Evolutionary conservation across 495 filamentous ascomycete genomes (phyloP).

Genomic region (Penicillium atrosanguineum): DNA sequence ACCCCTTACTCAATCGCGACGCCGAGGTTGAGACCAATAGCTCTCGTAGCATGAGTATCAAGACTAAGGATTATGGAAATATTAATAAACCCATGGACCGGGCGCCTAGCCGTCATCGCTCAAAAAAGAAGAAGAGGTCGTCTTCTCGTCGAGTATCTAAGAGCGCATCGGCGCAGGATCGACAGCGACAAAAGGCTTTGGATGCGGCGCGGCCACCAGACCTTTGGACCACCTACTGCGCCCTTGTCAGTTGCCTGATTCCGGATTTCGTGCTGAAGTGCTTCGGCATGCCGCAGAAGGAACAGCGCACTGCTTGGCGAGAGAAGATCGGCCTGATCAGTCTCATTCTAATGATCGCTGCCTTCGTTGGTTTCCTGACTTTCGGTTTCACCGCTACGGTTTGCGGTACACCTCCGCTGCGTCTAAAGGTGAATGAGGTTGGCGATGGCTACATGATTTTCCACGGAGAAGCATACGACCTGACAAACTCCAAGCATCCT

Average conservation of each 20-base stretch:
- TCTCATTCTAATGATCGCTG: slow-evolving; percentile 83
- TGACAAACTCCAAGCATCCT: slow-evolving; percentile 71
- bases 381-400: slow-evolving; percentile 93
- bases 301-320: slow-evolving; percentile 90
- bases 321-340: slow-evolving; percentile 98
- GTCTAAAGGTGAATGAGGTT: slow-evolving; percentile 80
- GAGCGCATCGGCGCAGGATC: slow-evolving; percentile 53
- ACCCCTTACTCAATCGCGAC: slow-evolving; percentile 74
- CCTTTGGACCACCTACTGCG: slow-evolving; percentile 94
- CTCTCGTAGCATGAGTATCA: slow-evolving; percentile 54
- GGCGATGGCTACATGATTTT: slow-evolving; percentile 87
- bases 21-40: slow-evolving; percentile 56
- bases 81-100: slow-evolving; percentile 51
- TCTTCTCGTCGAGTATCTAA: slow-evolving; percentile 50
- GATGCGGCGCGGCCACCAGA: slow-evolving; percentile 77
- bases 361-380: slow-evolving; percentile 91
- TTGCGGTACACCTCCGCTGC: slow-evolving; percentile 64
- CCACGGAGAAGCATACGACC: slow-evolving; percentile 84
- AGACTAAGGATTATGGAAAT: slow-evolving; percentile 43
- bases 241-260: slow-evolving; percentile 90
- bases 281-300: slow-evolving; percentile 83
- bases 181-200: slow-evolving; percentile 59
- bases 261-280: slow-evolving; percentile 81
- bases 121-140: slow-evolving; percentile 48
- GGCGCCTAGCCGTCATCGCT: slow-evolving; percentile 39